Base-by-base conservation (phyloP, 2,329 filamentous ascomycete species). In the Arthrobotrys sphaeroides region DNA sequence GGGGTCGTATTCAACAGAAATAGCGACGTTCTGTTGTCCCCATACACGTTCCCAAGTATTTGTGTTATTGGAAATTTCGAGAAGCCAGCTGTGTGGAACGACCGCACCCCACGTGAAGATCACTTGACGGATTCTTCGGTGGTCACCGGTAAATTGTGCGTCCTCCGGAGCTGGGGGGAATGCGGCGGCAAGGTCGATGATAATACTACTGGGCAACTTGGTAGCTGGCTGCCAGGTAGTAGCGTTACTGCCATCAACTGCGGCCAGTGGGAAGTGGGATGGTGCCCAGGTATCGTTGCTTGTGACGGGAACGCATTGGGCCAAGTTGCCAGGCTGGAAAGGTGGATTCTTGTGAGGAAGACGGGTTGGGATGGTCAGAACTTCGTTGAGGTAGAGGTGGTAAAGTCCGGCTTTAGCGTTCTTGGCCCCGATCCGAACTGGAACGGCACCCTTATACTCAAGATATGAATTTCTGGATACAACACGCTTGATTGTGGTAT, bases 181-280 rank as follows among this genome's bases (percentile, higher is more conserved):
- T 3, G 70, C 88, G 87, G 90, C 80, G 89, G 87, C 80, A 90
- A 89, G 51, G 22, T 87, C 84, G 45, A 92, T 85, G 0, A 87
- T 88, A 12, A 91, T 79, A 2, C 86, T 86, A 26, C 86, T 84
- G 3, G 85, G 83, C 0, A 81, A 82, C 57, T 87, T 86, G 0
- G 85, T 83, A 6, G 82, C 79, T 0, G 90, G 89, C 79, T 91
- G 89, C 90, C 90, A 92, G 77, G 87, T 87, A 0, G 90, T 91
- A 16, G 86, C 87, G 3, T 87, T 84, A 1, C 88, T 88, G 61
- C 90, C 90, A 78, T 92, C 90, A 59, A 90, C 86, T 1, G 88
- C 89, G 0, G 86, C 85, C 61, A 90, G 84, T 0, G 90, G 89
- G 82, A 92, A 91, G 81, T 92, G 90, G 12, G 90, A 90, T 0